phyloP scores from a whole-genome alignment of 331 rosid genomes.

The Ulmus americana region DNA sequence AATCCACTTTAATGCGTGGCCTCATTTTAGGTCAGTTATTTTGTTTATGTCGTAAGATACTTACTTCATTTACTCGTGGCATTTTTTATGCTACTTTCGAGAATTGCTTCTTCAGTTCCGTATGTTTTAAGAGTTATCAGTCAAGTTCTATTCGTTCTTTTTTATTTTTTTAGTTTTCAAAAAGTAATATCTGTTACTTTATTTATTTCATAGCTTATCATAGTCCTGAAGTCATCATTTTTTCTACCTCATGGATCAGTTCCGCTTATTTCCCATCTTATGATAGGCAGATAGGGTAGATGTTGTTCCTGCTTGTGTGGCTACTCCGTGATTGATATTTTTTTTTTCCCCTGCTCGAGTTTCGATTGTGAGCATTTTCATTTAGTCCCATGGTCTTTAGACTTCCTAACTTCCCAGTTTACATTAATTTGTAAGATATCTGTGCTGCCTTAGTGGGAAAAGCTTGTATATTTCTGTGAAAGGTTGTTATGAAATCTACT shows the following conservation, averaged over 20 bases:
- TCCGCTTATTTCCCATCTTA: slow-evolving; percentile 6
- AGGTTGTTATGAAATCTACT: neutral
- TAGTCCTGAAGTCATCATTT: slow-evolving; percentile 6
- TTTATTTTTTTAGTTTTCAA: neutral
- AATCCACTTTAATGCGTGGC: slow-evolving; percentile 64
- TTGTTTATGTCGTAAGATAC: slow-evolving; percentile 44
- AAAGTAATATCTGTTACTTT: slow-evolving; percentile 5
- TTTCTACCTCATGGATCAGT: slow-evolving; percentile 16
- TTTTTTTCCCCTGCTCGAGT: neutral
- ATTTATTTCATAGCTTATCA: slow-evolving; percentile 1
- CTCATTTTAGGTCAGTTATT: slow-evolving; percentile 74
- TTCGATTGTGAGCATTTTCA: neutral
- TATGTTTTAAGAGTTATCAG: slow-evolving; percentile 16
- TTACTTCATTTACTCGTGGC: slow-evolving; percentile 48
- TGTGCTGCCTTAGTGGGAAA: no score
- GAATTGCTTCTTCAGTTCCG: slow-evolving; percentile 42
- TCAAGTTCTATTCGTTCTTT: slow-evolving; percentile 6
- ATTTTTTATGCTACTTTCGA: slow-evolving; percentile 43
- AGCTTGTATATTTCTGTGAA: neutral
- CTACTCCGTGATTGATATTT: neutral
- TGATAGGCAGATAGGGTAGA: slow-evolving; percentile 15
- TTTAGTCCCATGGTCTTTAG: neutral
- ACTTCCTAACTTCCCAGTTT: neutral
- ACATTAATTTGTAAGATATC: no score
- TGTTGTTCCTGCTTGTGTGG: slow-evolving; percentile 10